phyloP scores from a whole-genome alignment of 2,329 filamentous ascomycete genomes.

The Camillea tinctor region DNA sequence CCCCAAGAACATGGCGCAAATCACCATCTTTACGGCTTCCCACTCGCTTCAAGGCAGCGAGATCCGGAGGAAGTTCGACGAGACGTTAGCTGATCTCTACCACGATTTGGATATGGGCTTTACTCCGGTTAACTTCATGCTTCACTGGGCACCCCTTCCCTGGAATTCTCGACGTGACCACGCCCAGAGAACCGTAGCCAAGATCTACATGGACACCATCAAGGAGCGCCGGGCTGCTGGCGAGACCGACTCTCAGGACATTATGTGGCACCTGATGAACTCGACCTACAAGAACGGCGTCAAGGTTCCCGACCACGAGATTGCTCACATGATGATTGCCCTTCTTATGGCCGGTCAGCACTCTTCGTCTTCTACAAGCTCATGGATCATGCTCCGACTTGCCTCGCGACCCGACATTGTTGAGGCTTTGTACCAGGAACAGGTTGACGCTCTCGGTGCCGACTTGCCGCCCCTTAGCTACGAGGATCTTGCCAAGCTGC shows the following conservation, averaged over 20 bases:
- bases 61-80: conserved; percentile 77
- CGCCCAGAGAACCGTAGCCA: conserved; percentile 76
- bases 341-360: conserved; percentile 91
- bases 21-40: conserved; percentile 88
- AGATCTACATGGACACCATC: conserved; percentile 82
- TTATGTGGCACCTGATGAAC: conserved; percentile 89
- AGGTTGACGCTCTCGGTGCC: conserved; percentile 68
- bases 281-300: conserved; percentile 81
- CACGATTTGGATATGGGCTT: conserved; percentile 91
- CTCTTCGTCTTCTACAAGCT: conserved; percentile 78
- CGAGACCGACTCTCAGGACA: conserved; percentile 62
- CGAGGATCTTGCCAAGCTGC: conserved; percentile 74
- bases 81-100: conserved; percentile 77
- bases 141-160: conserved; percentile 85
- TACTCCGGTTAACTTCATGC: conserved; percentile 83
- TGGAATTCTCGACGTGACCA: conserved; percentile 80
- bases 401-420: conserved; percentile 74
- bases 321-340: conserved; percentile 93
- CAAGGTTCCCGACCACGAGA: conserved; percentile 75
- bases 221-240: conserved; percentile 60
- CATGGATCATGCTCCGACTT: conserved; percentile 82
- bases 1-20: conserved; percentile 73
- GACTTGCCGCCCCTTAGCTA: conserved; percentile 74
- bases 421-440: conserved; percentile 82
- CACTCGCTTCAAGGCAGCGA: conserved; percentile 82